Evolutionary conservation across 495 filamentous ascomycete species (phyloP).

Genomic region (Annulohypoxylon moriforme): DNA sequence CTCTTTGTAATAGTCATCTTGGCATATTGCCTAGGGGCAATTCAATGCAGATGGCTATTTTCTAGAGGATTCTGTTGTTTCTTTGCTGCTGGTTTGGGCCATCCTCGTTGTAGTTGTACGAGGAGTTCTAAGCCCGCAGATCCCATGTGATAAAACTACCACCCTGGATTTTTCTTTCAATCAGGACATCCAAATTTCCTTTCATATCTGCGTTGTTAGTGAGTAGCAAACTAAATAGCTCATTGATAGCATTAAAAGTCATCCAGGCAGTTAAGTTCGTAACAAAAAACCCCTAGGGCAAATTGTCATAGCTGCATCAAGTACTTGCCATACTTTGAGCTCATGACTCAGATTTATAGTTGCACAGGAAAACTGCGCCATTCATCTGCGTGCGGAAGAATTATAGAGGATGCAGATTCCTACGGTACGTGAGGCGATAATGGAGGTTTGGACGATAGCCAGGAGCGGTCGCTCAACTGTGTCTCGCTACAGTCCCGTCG

Average conservation of each 20-base stretch:
- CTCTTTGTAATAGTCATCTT: constrained; percentile 4
- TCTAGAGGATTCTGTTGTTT: neutral
- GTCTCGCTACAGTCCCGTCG: constrained; percentile 36
- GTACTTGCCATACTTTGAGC: constrained; percentile 5
- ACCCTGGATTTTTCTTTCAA: constrained; percentile 6
- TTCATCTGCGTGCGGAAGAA: constrained; percentile 21
- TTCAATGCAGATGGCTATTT: constrained; percentile 14
- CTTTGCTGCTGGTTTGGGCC: constrained; percentile 3
- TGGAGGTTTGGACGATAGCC: constrained; percentile 23
- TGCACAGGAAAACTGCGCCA: constrained; percentile 15
- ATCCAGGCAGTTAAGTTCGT: constrained; percentile 1
- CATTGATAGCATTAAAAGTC: constrained; percentile 4
- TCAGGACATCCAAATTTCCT: neutral
- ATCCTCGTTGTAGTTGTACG: constrained; percentile 11
- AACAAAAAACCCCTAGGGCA: neutral
- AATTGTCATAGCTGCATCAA: constrained; percentile 3
- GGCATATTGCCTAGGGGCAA: constrained; percentile 14
- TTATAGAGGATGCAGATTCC: constrained; percentile 19
- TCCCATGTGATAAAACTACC: constrained; percentile 2
- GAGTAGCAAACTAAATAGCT: neutral
- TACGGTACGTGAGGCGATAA: constrained; percentile 25
- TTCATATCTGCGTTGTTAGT: constrained; percentile 24
- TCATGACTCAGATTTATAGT: constrained; percentile 11
- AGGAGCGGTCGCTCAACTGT: constrained; percentile 45
- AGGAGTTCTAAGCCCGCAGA: neutral